Evolutionary conservation across 2,329 filamentous ascomycete genomes (phyloP), one percentile per base, ranked within the genome.

Genomic region (Aspergillus latus): DNA sequence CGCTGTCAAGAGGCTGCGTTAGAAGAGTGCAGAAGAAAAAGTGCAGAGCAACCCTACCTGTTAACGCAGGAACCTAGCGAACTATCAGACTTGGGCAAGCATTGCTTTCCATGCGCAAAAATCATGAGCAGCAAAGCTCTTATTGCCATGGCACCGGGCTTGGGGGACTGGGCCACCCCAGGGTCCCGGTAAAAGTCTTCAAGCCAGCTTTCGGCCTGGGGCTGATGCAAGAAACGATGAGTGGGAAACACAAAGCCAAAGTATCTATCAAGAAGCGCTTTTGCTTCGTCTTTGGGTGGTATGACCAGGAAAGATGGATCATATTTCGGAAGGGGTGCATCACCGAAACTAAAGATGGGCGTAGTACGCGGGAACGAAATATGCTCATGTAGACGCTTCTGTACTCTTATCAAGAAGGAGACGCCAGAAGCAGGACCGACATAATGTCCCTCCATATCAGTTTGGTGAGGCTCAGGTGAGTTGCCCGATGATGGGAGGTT

Each of bases 121-220:
- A 82, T 76, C 64, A 83, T 77, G 36, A 83, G 76, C 1, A 84
- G 66, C 16, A 82, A 62, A 0, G 80, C 80, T 1, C 76, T 71
- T 77, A 51, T 55, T 28, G 53, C 59, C 44, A 57, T 47, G 8
- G 43, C 47, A 2, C 59, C 59, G 8, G 57, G 53, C 6, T 36
- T 52, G 2, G 42, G 37, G 4, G 45, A 9, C 7, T 59, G 40
- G 1, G 54, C 30, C 4, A 42, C 45, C 13, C 49, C 40, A n/a
- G 57, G 32, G 37, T 45, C 30, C 2, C 40, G 6, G 34, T 64
- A 64, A 28, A 64, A 62, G 28, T 58, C 54, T 4, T 59, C 57
- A n/a, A 63, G 44, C 61, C 61, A 64, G 5, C 36, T 32, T 42
- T 63, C 59, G 21, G 59, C 52, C 10, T 54, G 56, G 1, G 44